Conservation (phyloP, 495 filamentous ascomycete genomes). For the Neurospora africana region DNA sequence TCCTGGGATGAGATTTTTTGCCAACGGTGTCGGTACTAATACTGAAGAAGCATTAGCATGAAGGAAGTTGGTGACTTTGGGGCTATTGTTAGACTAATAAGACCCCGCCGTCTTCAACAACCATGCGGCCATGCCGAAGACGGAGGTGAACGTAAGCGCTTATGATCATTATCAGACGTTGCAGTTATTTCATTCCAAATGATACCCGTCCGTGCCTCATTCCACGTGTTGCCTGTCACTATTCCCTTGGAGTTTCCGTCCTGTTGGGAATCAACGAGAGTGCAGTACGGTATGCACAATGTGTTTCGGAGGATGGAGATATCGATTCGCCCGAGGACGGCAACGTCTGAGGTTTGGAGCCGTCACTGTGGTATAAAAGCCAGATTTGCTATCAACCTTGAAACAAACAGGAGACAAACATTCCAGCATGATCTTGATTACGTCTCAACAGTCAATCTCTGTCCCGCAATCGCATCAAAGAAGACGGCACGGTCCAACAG, state of each 20-base stretch:
- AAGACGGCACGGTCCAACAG: background rate
- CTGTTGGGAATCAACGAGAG: background rate
- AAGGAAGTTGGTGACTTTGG: background rate
- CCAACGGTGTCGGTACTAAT: background rate
- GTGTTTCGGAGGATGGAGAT: background rate
- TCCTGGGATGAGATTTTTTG: background rate
- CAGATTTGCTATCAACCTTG: background rate
- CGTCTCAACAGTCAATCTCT: background rate
- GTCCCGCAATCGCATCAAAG: background rate
- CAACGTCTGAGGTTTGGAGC: too few species aligned
- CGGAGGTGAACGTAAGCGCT: background rate
- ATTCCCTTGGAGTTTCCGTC: background rate
- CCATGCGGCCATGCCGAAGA: background rate
- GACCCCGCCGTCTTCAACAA: background rate
- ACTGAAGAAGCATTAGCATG: background rate
- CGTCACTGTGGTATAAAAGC: background rate
- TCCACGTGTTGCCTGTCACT: background rate
- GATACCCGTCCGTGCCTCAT: background rate
- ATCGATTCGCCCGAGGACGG: background rate
- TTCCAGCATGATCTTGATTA: background rate
- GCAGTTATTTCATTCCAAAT: background rate
- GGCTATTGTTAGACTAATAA: background rate
- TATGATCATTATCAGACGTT: background rate
- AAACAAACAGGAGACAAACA: background rate
- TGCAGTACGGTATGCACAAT: background rate